Evolutionary conservation across 2,329 filamentous ascomycete species (phyloP), one percentile per base, ranked within the genome.

Genomic region (Ceratocystis destructans): DNA sequence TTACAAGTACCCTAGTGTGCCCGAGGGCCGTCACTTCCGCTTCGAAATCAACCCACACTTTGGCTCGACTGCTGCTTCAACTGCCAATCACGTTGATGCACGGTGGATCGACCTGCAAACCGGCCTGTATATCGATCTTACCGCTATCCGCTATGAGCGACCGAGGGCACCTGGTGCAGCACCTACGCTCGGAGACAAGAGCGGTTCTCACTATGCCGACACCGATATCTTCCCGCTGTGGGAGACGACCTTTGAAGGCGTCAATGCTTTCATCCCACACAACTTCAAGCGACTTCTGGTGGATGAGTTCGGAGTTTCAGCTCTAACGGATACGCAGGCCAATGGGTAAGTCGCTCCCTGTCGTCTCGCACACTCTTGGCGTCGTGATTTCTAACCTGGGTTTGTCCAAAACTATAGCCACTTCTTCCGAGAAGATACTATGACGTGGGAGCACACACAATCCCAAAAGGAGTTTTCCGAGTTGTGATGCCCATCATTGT

Each of bases 221-320:
- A 63, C 73, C 0, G 80, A 87, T 65, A 76, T 91, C 10, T 89
- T 85, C 71, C 88, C 88, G 0, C 76, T 91, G 71, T 79, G 85
- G n/a, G 80, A 84, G 68, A 88, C 84, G 1, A 80, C 78, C 1
- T 90, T 88, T 66, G 87, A 90, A 71, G 86, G 84, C 0, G 80
- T 85, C 0, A 76, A 80, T 0, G 86, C 82, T 59, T 85, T 85
- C 74, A 85, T 90, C 28, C 88, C 88, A 0, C 85, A 80, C 70
- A 75, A 77, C 6, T 87, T 85, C 71, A 78, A 80, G 68, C 80
- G 83, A 61, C 78, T 87, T 62, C 75, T 87, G 0, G 76, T 76
- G 22, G 77, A 81, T 8, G 84, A 87, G 71, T 87, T 87, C 69
- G 75, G 80, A 3, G 71, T 77, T 61, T 78, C 76, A 57, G 78